phyloP scores from a whole-genome alignment of 371 early-diverging fungal species.

The Apophysomyces sp. region DNA sequence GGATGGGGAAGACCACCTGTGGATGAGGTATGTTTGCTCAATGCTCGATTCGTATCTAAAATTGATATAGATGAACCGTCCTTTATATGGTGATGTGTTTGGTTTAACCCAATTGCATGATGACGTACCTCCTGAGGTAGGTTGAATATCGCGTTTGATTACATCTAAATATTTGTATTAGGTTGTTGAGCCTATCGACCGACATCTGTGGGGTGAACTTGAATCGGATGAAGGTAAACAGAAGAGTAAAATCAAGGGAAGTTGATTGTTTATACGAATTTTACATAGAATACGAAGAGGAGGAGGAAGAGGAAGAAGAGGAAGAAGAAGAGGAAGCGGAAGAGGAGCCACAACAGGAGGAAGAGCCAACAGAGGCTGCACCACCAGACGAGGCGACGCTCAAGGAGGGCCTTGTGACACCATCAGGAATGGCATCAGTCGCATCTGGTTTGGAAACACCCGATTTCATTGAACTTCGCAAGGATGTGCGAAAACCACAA shows the following conservation, averaged over 20 bases:
- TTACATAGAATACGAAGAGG: slow-evolving; percentile 53
- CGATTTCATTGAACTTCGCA: slow-evolving; percentile 89
- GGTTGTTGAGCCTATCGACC: slow-evolving; percentile 45
- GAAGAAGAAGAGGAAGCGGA: slow-evolving; percentile 57
- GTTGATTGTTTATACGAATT: background rate
- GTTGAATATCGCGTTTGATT: background rate
- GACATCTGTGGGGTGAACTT: slow-evolving; percentile 82
- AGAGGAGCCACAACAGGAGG: slow-evolving; percentile 45
- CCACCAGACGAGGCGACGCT: slow-evolving; percentile 43
- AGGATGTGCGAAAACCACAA: slow-evolving; percentile 51
- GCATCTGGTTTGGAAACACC: slow-evolving; percentile 91
- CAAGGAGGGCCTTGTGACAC: slow-evolving; percentile 79
- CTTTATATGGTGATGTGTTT: slow-evolving; percentile 97
- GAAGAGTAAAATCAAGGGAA: background rate
- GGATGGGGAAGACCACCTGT: slow-evolving; percentile 99
- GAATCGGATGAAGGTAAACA: slow-evolving; percentile 58
- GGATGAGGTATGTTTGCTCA: slow-evolving; percentile 65
- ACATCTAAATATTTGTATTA: background rate
- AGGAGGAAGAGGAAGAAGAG: slow-evolving; percentile 64
- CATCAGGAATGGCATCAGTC: slow-evolving; percentile 85
- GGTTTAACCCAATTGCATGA: slow-evolving; percentile 53
- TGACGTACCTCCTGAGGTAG: slow-evolving; percentile 14
- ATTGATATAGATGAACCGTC: slow-evolving; percentile 68
- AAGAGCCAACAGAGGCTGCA: slow-evolving; percentile 25
- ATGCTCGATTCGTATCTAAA: background rate